Evolutionary conservation across 805 yeast genomes (phyloP).

Genomic region (Schwanniomyces polymorphus): DNA sequence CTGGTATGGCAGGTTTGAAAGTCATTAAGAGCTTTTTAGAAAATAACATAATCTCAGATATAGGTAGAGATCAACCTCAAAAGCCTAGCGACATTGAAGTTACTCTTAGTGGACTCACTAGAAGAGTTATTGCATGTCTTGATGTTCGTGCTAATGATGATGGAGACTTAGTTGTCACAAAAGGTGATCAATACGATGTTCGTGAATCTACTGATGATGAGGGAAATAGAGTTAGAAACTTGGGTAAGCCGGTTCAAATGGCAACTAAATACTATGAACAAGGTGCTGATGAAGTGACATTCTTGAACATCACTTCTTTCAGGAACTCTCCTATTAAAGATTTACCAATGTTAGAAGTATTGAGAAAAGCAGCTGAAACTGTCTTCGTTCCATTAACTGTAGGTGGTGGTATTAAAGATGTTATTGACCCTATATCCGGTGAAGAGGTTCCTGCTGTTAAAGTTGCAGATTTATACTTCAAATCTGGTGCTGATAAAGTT

Average conservation of each 20-base stretch:
- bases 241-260: conserved; percentile 95
- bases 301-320: conserved; percentile 92
- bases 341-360: conserved; percentile 92
- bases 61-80: conserved; percentile 18
- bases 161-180: conserved; percentile 96
- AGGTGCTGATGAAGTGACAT: conserved; percentile 97
- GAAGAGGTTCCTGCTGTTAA: conserved; percentile 77
- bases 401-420: conserved; percentile 96
- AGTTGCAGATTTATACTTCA: conserved; percentile 88
- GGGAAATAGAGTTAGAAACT: conserved; percentile 71
- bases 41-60: conserved; percentile 31
- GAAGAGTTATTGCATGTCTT: conserved; percentile 92
- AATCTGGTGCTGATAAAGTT: conserved; percentile 97
- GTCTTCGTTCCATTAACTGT: conserved; percentile 96
- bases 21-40: conserved; percentile 72
- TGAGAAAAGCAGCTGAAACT: conserved; percentile 78
- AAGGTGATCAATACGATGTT: conserved; percentile 98
- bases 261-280: conserved; percentile 88
- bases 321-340: conserved; percentile 91
- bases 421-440: conserved; percentile 78
- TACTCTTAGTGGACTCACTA: conserved; percentile 67
- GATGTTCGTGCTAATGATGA: conserved; percentile 95
- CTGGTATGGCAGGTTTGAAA: conserved; percentile 85
- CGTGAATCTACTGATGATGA: conserved; percentile 53
- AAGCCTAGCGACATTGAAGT: conserved; percentile 23